Percentiles rank a stretch among this genome's conserved stretches.
phyloP scores from a whole-genome alignment of 108 stramenopile genomes.

The Skeletonema tropicum region DNA sequence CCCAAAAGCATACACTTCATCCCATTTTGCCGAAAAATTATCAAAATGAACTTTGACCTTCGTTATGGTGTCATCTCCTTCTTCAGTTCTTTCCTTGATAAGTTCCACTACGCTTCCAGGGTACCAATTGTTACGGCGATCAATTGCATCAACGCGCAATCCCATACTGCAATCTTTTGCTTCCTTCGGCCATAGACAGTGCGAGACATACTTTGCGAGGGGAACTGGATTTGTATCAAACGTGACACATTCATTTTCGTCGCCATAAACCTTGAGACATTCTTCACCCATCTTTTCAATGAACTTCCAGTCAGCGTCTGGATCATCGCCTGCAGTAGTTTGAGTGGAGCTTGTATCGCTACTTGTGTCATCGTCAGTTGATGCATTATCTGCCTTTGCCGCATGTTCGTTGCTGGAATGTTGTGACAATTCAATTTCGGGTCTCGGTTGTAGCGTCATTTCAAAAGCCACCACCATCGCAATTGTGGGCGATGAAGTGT shows the following conservation, averaged over 20 bases:
- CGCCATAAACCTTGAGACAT: constrained; percentile 66
- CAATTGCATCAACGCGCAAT: constrained; percentile 93
- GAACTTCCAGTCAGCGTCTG: constrained; percentile 20
- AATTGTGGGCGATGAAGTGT: constrained; percentile 48
- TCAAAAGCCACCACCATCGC: constrained; percentile 78
- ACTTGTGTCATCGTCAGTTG: constrained; percentile 42
- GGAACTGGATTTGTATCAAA: constrained; percentile 73
- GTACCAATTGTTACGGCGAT: constrained; percentile 89
- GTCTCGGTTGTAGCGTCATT: constrained; percentile 61
- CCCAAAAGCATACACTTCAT: constrained; percentile 82
- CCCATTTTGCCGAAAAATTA: constrained; percentile 91
- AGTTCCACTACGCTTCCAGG: constrained; percentile 88
- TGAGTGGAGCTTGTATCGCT: constrained; percentile 38
- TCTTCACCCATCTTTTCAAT: constrained; percentile 42
- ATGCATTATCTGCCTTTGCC: constrained; percentile 25
- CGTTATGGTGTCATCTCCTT: constrained; percentile 21
- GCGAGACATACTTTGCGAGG: constrained; percentile 76
- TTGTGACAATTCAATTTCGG: constrained; percentile 13
- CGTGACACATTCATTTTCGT: constrained; percentile 72
- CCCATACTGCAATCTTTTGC: constrained; percentile 80
- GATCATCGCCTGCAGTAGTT: constrained; percentile 8
- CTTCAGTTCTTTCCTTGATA: constrained; percentile 36
- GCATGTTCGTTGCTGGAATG: background rate
- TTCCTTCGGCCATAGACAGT: constrained; percentile 77
- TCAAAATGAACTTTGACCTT: constrained; percentile 94